A percentile compares a stretch with the other conserved stretches of the same genome.
Evolutionary conservation across 257 asterid genomes (phyloP).

Genomic region (Thymus quinquecostatus): DNA sequence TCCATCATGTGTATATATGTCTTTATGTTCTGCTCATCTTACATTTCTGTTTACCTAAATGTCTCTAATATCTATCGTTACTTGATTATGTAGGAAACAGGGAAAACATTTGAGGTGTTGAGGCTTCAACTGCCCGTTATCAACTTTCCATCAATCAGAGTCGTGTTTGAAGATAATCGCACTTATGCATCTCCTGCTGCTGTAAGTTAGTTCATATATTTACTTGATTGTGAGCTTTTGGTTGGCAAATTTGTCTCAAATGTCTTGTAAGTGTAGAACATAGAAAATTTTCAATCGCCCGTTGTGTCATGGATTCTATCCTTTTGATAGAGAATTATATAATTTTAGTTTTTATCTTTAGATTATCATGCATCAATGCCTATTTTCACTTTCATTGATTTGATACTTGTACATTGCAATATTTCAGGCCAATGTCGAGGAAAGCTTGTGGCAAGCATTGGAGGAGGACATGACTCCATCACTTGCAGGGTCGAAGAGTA

Average conservation of each 20-base stretch:
- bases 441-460: conserved; percentile 79
- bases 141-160: conserved; percentile 61
- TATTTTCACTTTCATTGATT: conserved; percentile 19
- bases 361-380: background rate
- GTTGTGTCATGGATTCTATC: conserved; percentile 7
- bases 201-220: conserved; percentile 53
- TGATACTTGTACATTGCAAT: conserved; percentile 20
- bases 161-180: conserved; percentile 89
- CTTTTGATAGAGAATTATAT: background rate
- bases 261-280: conserved; percentile 13
- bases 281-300: conserved; percentile 12
- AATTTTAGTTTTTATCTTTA: conserved; percentile 9
- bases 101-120: conserved; percentile 73
- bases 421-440: conserved; percentile 67
- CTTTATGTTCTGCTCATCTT: conserved; percentile 15
- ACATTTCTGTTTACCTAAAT: conserved; percentile 21
- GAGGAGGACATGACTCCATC: conserved; percentile 90
- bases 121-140: conserved; percentile 92
- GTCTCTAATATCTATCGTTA: conserved; percentile 31
- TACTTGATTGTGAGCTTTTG: conserved; percentile 17
- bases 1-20: too few species aligned
- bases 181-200: conserved; percentile 89
- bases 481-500: conserved; percentile 59
- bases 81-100: conserved; percentile 74
- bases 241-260: conserved; percentile 6